Evolutionary conservation across 495 filamentous ascomycete species (phyloP).

Genomic region (Pseudomonodictys pantanalensis): DNA sequence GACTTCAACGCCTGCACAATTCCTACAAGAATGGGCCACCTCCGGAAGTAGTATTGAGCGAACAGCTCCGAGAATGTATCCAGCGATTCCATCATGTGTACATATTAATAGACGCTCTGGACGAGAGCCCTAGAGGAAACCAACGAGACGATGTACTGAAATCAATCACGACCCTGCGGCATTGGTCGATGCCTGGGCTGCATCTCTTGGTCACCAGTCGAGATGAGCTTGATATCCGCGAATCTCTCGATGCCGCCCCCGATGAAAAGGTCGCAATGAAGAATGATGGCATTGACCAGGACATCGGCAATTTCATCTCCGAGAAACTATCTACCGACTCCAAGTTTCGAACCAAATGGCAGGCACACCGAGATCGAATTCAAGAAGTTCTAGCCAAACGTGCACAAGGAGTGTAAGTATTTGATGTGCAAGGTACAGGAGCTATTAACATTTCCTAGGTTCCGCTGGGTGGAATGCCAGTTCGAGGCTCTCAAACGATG

Average conservation of each 20-base stretch:
- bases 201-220: slow-evolving; percentile 47
- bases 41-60: neutral
- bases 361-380: slow-evolving; percentile 35
- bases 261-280: slow-evolving; percentile 31
- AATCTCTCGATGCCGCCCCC: slow-evolving; percentile 29
- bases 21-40: neutral
- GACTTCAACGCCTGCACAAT: neutral
- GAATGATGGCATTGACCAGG: slow-evolving; percentile 35
- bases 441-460: slow-evolving; percentile 35
- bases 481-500: slow-evolving; percentile 37
- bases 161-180: slow-evolving; percentile 32
- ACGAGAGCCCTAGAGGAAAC: slow-evolving; percentile 18
- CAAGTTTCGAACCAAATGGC: slow-evolving; percentile 37
- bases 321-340: slow-evolving; percentile 35
- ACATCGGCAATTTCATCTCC: slow-evolving; percentile 39
- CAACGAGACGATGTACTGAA: slow-evolving; percentile 34
- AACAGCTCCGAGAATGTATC: neutral
- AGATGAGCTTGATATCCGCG: slow-evolving; percentile 40
- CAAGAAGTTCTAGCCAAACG: slow-evolving; percentile 27
- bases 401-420: slow-evolving; percentile 43
- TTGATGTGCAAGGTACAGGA: neutral
- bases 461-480: slow-evolving; percentile 46
- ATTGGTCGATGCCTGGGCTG: slow-evolving; percentile 33
- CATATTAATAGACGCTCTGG: slow-evolving; percentile 2
- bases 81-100: slow-evolving; percentile 3